Evolutionary conservation across 2,329 filamentous ascomycete genomes (phyloP).

Genomic region (Talaromyces sp.): DNA sequence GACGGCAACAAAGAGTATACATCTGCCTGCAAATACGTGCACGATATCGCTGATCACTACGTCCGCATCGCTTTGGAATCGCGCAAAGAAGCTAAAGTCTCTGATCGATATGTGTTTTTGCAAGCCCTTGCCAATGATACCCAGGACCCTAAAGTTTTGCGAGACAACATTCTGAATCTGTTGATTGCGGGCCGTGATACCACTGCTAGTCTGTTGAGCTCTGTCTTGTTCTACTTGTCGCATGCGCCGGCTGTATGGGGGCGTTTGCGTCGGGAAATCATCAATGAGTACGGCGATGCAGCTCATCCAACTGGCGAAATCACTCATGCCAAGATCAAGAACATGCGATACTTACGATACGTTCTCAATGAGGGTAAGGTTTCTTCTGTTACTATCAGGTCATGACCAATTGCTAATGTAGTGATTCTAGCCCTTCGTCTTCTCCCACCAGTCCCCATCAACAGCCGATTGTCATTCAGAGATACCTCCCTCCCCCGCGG

Average conservation of each 20-base stretch:
- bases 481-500: conserved; percentile 18
- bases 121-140: conserved; percentile 48
- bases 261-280: conserved; percentile 29
- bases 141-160: conserved; percentile 46
- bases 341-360: conserved; percentile 19
- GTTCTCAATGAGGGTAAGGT: conserved; percentile 18
- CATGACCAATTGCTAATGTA: not conserved
- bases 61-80: conserved; percentile 68
- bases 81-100: conserved; percentile 59
- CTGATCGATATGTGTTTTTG: conserved; percentile 48
- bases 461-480: conserved; percentile 44
- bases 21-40: conserved; percentile 12
- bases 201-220: conserved; percentile 47
- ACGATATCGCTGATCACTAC: conserved; percentile 47
- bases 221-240: conserved; percentile 40
- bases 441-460: conserved; percentile 53
- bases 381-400: not conserved
- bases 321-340: conserved; percentile 29
- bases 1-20: conserved; percentile 17
- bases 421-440: conserved; percentile 31
- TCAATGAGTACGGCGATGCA: conserved; percentile 7
- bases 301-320: conserved; percentile 22
- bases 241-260: conserved; percentile 27
- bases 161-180: conserved; percentile 51
- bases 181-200: conserved; percentile 55